Base-by-base conservation (phyloP, 208 protist species). In the Tritrichomonas musculus region DNA sequence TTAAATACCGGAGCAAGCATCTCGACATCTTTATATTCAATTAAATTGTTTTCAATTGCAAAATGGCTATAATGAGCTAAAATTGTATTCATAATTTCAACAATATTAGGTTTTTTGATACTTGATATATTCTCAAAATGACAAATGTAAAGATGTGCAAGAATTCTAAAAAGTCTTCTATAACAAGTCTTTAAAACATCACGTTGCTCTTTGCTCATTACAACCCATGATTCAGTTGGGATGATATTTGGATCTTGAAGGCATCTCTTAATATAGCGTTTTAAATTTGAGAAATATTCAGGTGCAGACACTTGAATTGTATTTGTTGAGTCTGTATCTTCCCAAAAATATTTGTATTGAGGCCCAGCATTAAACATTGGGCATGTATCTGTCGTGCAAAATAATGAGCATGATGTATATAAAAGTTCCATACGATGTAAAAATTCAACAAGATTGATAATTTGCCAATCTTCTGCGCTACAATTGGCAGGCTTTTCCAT, bases 361-460 rank as follows among this genome's bases (percentile, higher is more conserved):
- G 69, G 69, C 25, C 69, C 69, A 44, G 69, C 69, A 20, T 77
- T 77, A 44, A 77, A 77, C 69, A 77, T 77, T 44, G 69, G 69
- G 36, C 69, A 77, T n/a, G 69, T 77, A 44, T 77, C 69, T 4
- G 36, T 9, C 44, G 69, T 77, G 25, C 69, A 77, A 20, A 77
- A 77, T 47, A 77, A 20, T 47, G 69, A 77, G 36, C 69, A 77
- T 4, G 33, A 77, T 44, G 27, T 20, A 77, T 44, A 77, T 47
- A 77, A 20, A 8, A 44, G 27, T 77, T 77, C 69, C 2, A 44
- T 20, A n/a, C 69, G 4, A n/a, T 77, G 14, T 27, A 77, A 20
- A 33, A 77, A 77, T 47, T 77, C 69, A 47, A 77, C 9, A 44
- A 25, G 14, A 20, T 5, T 77, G 4, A 77, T 33, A 44, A 77